Percentiles rank a stretch among this genome's conserved stretches.
Evolutionary conservation across 2,329 filamentous ascomycete species (phyloP).

Genomic region (Blastomyces silverae): DNA sequence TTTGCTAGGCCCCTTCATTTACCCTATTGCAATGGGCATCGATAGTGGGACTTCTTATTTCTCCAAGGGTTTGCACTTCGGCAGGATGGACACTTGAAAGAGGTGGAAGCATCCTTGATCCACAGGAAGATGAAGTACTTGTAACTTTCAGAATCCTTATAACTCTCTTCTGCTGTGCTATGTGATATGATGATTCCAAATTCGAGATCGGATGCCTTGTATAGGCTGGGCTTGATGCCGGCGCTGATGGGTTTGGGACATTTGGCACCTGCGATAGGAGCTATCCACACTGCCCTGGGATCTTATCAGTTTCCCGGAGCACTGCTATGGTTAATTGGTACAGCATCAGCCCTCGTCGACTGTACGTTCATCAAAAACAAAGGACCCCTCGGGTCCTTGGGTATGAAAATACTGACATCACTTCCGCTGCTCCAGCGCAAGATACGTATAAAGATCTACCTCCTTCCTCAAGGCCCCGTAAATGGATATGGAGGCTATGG

Average conservation of each 20-base stretch:
- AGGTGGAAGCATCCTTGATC: neutral
- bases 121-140: neutral
- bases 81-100: neutral
- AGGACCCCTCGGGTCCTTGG: neutral
- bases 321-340: slow-evolving; percentile 5
- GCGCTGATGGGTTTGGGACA: slow-evolving; percentile 11
- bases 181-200: slow-evolving; percentile 1
- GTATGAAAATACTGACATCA: neutral
- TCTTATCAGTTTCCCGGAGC: slow-evolving; percentile 5
- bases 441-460: neutral
- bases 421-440: neutral
- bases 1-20: neutral
- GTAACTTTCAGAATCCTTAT: neutral
- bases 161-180: neutral
- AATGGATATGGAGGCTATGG: neutral
- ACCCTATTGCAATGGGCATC: neutral
- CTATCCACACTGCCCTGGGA: neutral
- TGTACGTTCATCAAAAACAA: neutral
- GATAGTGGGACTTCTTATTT: neutral
- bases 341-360: slow-evolving; percentile 6
- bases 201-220: slow-evolving; percentile 7
- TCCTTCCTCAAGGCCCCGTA: neutral
- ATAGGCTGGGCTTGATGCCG: slow-evolving; percentile 11
- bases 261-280: slow-evolving; percentile 14
- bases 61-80: neutral